phyloP scores from a whole-genome alignment of 2,329 filamentous ascomycete genomes.

The Ophiostoma quercus region DNA sequence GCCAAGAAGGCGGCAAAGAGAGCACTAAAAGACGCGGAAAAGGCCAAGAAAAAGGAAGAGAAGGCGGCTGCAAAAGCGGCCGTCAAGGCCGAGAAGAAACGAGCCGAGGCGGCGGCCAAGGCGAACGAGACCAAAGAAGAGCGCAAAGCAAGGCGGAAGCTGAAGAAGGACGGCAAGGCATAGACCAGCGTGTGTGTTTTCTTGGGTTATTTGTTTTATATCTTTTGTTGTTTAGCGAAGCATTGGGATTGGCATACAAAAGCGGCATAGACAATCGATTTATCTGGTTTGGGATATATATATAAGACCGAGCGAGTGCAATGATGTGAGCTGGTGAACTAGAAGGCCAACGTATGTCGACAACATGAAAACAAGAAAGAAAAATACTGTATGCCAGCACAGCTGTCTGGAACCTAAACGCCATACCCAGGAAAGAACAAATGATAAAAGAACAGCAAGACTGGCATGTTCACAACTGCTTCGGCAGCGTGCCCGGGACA shows the following conservation, averaged over 20 bases:
- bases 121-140: conserved; percentile 43
- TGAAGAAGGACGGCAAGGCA: neutral
- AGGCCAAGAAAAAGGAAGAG: conserved; percentile 5
- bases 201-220: neutral
- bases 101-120: conserved; percentile 31
- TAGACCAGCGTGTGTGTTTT: neutral
- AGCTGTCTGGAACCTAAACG: neutral
- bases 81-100: conserved; percentile 12
- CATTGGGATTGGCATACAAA: conserved; percentile 14
- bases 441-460: conserved; percentile 12
- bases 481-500: conserved; percentile 65
- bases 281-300: conserved; percentile 3
- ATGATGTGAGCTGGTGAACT: too few species aligned
- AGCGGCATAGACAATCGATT: conserved; percentile 11
- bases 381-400: conserved; percentile 11
- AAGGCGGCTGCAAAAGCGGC: conserved; percentile 10
- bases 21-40: conserved; percentile 6
- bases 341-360: neutral
- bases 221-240: conserved; percentile 9
- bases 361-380: conserved; percentile 26
- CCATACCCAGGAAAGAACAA: neutral
- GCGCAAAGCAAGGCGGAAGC: conserved; percentile 37
- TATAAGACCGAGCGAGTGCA: neutral
- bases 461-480: conserved; percentile 37
- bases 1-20: conserved; percentile 23